Conservation (phyloP, 1,284 basidiomycete genomes). For the Ceratobasidium sp. region DNA sequence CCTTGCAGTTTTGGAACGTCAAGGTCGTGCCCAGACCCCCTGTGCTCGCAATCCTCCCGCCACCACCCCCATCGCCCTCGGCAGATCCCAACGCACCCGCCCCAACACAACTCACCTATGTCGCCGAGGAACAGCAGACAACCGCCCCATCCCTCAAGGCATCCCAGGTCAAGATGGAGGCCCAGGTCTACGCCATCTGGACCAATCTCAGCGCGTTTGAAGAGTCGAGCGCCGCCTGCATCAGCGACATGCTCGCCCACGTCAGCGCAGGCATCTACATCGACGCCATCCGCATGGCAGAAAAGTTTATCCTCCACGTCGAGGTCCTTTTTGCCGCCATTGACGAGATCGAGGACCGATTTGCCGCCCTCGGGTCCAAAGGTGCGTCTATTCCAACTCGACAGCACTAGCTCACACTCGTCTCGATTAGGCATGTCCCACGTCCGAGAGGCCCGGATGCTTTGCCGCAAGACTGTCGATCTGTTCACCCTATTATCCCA, state of each 20-base stretch:
- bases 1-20: constrained; percentile 93
- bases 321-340: constrained; percentile 98
- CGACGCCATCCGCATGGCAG: constrained; percentile 97
- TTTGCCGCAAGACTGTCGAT: constrained; percentile 99
- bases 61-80: constrained; percentile 40
- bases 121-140: constrained; percentile 80
- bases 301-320: constrained; percentile 98
- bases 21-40: constrained; percentile 81
- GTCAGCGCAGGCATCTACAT: constrained; percentile 96
- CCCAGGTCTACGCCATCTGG: constrained; percentile 98
- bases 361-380: constrained; percentile 81
- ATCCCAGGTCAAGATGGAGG: constrained; percentile 94
- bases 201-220: constrained; percentile 98
- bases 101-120: constrained; percentile 59
- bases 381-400: constrained; percentile 59
- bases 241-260: constrained; percentile 97
- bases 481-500: constrained; percentile 97
- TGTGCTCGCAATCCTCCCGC: constrained; percentile 60
- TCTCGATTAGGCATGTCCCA: constrained; percentile 85
- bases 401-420: constrained; percentile 27
- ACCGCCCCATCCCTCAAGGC: constrained; percentile 85
- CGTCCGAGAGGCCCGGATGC: constrained; percentile 96
- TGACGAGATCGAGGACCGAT: constrained; percentile 93
- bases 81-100: constrained; percentile 28
- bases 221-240: constrained; percentile 98